These are phyloP conservation scores for Xanthoconium stramineum DNA, from an alignment of 768 basidiomycete species.

Conservation along the genomic window DNA sequence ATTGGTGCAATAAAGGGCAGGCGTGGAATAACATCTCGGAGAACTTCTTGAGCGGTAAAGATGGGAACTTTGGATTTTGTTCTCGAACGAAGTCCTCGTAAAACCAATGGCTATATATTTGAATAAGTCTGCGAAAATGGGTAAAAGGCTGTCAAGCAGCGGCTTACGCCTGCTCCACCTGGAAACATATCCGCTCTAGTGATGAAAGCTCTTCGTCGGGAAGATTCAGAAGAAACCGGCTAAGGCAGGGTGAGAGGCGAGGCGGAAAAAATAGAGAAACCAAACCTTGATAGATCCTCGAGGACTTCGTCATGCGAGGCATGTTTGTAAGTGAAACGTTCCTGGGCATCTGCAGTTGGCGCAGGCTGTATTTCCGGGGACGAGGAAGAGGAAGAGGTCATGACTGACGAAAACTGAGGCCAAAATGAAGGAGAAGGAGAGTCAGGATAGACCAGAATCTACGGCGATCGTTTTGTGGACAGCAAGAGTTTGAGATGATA, in stretches of 20 bases:
- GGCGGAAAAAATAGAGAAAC: conserved; percentile 11
- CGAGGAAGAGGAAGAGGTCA: conserved; percentile 77
- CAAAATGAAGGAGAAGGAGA: conserved; percentile 32
- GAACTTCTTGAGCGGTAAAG: conserved; percentile 87
- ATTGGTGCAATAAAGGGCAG: conserved; percentile 79
- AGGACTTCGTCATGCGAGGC: conserved; percentile 82
- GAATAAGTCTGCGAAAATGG: conserved; percentile 13
- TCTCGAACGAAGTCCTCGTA: conserved; percentile 99
- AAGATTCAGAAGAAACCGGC: conserved; percentile 95
- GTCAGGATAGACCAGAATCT: conserved; percentile 26
- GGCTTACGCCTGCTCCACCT: conserved; percentile 97
- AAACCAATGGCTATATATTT: conserved; percentile 84
- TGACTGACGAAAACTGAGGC: conserved; percentile 33
- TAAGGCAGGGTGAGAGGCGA: conserved; percentile 31
- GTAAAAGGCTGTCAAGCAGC: conserved; percentile 5
- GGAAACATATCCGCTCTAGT: conserved; percentile 93
- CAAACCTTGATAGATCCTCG: conserved; percentile 85
- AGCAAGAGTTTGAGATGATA: conserved; percentile 25
- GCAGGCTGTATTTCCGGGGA: conserved; percentile 67
- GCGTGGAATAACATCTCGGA: conserved; percentile 86
- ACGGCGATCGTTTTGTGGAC: conserved; percentile 34
- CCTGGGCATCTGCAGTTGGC: conserved; percentile 37
- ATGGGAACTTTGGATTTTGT: conserved; percentile 82
- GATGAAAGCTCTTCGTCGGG: conserved; percentile 90
- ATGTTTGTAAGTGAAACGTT: conserved; percentile 59